Percentiles rank a stretch among this genome's conserved stretches.
Conservation (phyloP, 768 basidiomycete genomes). For the Pleurotus eryngii region DNA sequence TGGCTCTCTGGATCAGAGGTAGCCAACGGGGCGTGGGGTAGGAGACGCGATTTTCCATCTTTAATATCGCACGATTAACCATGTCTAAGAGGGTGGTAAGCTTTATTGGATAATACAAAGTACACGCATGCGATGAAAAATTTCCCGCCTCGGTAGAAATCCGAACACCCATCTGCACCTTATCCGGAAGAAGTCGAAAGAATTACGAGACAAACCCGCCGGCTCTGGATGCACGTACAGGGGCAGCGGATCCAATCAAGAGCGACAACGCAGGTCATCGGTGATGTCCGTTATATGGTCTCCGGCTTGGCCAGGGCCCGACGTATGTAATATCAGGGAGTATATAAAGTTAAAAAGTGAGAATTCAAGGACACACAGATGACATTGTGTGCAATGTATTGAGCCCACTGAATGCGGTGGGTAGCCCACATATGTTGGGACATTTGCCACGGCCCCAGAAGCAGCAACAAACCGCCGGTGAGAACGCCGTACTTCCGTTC, state of each 20-base stretch:
- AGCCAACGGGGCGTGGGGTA: constrained; percentile 1
- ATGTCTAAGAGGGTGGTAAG: constrained; percentile 1
- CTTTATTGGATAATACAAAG: constrained; percentile 9
- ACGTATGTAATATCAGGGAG: background rate
- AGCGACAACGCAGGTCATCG: background rate
- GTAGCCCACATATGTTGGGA: too few species aligned
- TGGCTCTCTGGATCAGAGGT: background rate
- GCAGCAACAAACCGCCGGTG: too few species aligned
- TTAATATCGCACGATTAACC: constrained; percentile 9
- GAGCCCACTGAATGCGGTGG: too few species aligned
- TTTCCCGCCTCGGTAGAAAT: constrained; percentile 4
- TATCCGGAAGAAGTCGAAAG: constrained; percentile 6
- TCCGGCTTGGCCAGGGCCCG: too few species aligned
- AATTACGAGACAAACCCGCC: constrained; percentile 8
- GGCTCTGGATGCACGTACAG: background rate
- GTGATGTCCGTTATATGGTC: background rate
- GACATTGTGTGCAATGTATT: too few species aligned
- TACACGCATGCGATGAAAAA: constrained; percentile 2
- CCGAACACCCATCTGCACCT: constrained; percentile 3
- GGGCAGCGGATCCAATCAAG: constrained; percentile 8
- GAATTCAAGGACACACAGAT: too few species aligned
- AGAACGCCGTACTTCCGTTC: too few species aligned
- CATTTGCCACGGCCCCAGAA: too few species aligned
- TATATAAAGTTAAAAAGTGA: background rate
- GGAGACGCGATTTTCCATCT: constrained; percentile 1